Evolutionary conservation across 2,329 filamentous ascomycete species (phyloP).

Genomic region (Diaporthe ilicicola): DNA sequence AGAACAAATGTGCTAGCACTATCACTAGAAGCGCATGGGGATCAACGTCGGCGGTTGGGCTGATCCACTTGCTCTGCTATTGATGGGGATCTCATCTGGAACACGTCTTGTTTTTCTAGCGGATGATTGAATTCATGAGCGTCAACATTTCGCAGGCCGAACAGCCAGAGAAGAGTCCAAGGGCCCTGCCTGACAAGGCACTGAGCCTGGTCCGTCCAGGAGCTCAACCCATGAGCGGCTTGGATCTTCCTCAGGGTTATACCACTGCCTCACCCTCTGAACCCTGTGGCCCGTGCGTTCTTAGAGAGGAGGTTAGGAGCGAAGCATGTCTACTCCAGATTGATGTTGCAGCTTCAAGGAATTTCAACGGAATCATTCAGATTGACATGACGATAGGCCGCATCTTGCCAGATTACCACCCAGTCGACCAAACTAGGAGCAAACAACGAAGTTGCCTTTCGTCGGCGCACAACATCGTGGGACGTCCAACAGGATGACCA

Average conservation of each 20-base stretch:
- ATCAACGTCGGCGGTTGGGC: neutral
- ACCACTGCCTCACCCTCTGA: neutral
- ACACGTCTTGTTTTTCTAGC: neutral
- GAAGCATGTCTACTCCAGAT: no score
- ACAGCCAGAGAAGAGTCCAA: neutral
- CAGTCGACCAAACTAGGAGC: neutral
- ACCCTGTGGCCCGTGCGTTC: neutral
- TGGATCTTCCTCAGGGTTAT: neutral
- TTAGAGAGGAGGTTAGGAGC: no score
- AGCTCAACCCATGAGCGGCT: no score
- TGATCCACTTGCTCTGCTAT: neutral
- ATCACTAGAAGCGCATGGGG: neutral
- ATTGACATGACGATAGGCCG: neutral
- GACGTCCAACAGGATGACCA: no score
- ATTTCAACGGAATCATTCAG: neutral
- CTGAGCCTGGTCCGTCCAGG: no score
- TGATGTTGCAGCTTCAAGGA: neutral
- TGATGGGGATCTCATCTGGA: neutral
- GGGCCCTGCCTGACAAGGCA: neutral
- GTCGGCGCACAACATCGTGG: no score
- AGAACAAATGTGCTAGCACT: neutral
- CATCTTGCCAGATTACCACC: neutral
- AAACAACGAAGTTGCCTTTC: no score
- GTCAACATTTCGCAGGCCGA: neutral
- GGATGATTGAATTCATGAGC: neutral